A percentile compares a stretch with the other conserved stretches of the same genome.
These are phyloP conservation scores for Darksidea phi DNA, from an alignment of 495 filamentous ascomycete species.

Conservation along the genomic window DNA sequence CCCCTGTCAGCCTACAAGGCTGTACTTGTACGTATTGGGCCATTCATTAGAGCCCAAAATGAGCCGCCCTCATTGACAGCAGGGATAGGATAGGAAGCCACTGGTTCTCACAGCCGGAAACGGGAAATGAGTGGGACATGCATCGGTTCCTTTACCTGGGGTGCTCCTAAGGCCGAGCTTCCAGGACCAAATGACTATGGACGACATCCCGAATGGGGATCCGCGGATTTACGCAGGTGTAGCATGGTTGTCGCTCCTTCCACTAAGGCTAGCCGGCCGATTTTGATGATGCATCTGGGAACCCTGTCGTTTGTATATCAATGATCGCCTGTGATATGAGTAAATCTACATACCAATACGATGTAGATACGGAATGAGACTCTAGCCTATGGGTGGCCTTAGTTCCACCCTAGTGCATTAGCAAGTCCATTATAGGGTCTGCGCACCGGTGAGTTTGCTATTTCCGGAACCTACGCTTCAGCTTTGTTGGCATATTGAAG, in stretches of 20 bases:
- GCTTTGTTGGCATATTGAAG: no score
- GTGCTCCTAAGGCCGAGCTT: background rate
- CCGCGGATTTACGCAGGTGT: background rate
- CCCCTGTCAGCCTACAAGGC: background rate
- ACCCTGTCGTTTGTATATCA: background rate
- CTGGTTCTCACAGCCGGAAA: background rate
- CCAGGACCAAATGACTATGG: background rate
- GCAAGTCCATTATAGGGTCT: no score
- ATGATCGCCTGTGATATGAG: no score
- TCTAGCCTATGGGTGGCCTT: no score
- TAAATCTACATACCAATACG: no score
- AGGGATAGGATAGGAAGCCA: background rate
- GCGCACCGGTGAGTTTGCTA: no score
- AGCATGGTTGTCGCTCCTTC: background rate
- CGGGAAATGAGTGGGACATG: background rate
- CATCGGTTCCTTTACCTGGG: background rate
- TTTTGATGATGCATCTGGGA: background rate
- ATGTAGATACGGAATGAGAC: no score
- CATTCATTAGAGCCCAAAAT: background rate
- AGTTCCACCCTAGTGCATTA: no score
- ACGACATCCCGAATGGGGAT: background rate
- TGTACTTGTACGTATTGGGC: background rate
- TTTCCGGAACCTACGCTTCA: no score
- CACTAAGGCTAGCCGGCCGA: background rate
- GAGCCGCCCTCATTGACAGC: background rate